A percentile compares a stretch with the other conserved stretches of the same genome.
Conservation (phyloP, 2,329 filamentous ascomycete genomes). For the Chrysoporthe deuterocubensis region DNA sequence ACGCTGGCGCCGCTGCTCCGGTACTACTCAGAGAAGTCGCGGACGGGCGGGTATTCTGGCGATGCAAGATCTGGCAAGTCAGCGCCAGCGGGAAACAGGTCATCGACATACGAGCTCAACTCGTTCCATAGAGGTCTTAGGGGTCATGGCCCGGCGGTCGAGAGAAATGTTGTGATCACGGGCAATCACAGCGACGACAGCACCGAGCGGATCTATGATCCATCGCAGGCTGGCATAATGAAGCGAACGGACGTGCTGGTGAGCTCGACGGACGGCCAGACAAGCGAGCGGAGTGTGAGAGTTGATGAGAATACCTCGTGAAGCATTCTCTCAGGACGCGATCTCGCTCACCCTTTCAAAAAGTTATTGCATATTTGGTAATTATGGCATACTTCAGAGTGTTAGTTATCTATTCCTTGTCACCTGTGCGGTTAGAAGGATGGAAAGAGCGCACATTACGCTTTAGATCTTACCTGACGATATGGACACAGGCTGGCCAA, state of each 20-base stretch:
- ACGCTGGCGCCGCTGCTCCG: slow-evolving; percentile 9
- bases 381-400: background rate
- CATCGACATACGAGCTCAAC: background rate
- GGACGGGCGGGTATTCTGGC: background rate
- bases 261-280: background rate
- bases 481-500: background rate
- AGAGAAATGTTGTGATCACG: background rate
- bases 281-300: background rate
- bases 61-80: background rate
- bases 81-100: background rate
- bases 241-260: slow-evolving; percentile 5
- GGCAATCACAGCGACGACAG: background rate
- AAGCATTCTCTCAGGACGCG: background rate
- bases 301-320: background rate
- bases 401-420: background rate
- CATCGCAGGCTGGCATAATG: slow-evolving; percentile 7
- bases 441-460: background rate
- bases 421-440: background rate
- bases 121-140: background rate
- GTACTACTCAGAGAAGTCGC: slow-evolving; percentile 11
- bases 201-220: slow-evolving; percentile 4
- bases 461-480: background rate
- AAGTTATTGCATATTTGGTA: background rate
- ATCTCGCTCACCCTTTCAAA: background rate
- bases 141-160: background rate